These are phyloP conservation scores for Tilletia indica DNA, from an alignment of 1,284 basidiomycete genomes.

Conservation along the genomic window DNA sequence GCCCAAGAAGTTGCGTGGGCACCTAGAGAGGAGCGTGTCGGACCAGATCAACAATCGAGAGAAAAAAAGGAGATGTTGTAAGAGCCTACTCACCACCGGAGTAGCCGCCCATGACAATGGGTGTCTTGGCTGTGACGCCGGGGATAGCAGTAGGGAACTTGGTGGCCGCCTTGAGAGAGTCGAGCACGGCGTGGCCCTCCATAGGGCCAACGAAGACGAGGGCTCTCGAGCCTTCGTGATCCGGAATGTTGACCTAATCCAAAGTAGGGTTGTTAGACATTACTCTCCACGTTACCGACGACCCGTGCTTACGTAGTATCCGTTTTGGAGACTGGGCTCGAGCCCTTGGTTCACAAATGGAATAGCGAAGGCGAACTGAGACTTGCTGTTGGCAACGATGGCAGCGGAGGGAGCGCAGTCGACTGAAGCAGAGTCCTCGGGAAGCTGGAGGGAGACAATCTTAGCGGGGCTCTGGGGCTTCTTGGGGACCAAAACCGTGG, in stretches of 20 bases:
- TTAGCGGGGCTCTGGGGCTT: conserved; percentile 36
- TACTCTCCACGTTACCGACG: too few species aligned
- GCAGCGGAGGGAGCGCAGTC: conserved; percentile 41
- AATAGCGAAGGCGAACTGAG: conserved; percentile 27
- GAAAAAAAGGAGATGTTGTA: too few species aligned
- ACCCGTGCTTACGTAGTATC: conserved; percentile 37
- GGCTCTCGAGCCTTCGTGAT: conserved; percentile 38
- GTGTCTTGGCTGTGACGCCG: conserved; percentile 19
- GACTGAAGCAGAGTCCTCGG: conserved; percentile 36
- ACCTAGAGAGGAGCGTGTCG: conserved; percentile 8
- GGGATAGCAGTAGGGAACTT: conserved; percentile 21
- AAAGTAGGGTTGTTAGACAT: too few species aligned
- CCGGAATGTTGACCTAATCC: conserved; percentile 29
- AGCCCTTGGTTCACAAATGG: conserved; percentile 31
- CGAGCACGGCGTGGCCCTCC: conserved; percentile 40
- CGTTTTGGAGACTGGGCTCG: conserved; percentile 38
- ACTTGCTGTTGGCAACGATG: conserved; percentile 24
- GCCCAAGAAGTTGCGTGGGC: conserved; percentile 43
- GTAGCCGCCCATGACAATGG: conserved; percentile 40
- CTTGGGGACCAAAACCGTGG: conserved; percentile 38
- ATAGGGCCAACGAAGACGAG: conserved; percentile 41
- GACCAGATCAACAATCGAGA: too few species aligned
- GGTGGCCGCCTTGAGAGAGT: conserved; percentile 37
- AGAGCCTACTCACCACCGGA: conserved; percentile 26
- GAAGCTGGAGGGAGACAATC: conserved; percentile 39